These are phyloP conservation scores for Huntiella decipiens DNA, from an alignment of 2,329 filamentous ascomycete genomes.

Conservation along the genomic window DNA sequence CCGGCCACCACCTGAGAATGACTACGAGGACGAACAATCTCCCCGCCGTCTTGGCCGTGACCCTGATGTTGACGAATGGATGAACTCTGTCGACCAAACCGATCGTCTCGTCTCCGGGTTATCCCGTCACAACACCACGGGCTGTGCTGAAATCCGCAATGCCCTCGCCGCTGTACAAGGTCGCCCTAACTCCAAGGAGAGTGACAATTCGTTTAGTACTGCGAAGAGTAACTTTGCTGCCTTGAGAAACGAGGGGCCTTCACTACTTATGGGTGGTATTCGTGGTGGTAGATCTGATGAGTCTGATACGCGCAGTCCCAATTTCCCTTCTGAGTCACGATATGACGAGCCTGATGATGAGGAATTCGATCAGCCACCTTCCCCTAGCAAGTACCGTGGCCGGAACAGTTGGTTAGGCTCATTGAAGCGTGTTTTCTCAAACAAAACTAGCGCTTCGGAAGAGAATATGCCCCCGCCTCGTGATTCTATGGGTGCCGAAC, in stretches of 20 bases:
- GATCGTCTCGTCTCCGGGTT: constrained; percentile 31
- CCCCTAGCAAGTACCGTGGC: constrained; percentile 37
- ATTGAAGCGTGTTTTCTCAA: constrained; percentile 42
- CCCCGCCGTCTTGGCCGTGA: constrained; percentile 19
- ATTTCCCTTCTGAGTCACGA: constrained; percentile 11
- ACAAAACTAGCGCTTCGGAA: constrained; percentile 18
- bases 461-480: constrained; percentile 13
- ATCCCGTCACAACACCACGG: constrained; percentile 14
- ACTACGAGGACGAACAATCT: constrained; percentile 10
- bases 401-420: constrained; percentile 49
- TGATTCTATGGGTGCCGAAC: constrained; percentile 14
- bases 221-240: constrained; percentile 32
- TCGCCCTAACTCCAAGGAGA: constrained; percentile 21
- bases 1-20: constrained; percentile 7
- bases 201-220: constrained; percentile 29
- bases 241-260: constrained; percentile 34
- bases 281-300: not conserved
- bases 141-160: constrained; percentile 10
- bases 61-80: constrained; percentile 39
- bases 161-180: constrained; percentile 15
- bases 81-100: constrained; percentile 34
- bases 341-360: constrained; percentile 19
- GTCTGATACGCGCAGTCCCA: constrained; percentile 12
- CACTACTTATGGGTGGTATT: constrained; percentile 22
- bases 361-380: constrained; percentile 24